Base-by-base conservation (phyloP, 2,329 filamentous ascomycete species). In the Pseudocercospora crystallina region DNA sequence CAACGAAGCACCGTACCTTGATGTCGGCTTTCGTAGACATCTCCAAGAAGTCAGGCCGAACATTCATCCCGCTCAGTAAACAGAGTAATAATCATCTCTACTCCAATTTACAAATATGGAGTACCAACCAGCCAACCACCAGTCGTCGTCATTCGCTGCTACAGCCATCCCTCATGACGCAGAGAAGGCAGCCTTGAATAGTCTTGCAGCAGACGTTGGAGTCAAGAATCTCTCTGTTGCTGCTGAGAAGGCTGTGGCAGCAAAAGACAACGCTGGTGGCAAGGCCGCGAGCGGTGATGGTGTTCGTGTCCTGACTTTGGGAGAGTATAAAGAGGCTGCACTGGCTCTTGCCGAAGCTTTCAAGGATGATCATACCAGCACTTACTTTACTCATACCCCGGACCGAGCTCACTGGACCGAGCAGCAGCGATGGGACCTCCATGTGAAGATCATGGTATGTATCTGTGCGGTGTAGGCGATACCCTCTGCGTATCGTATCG, bases 311-410 rank as follows among this genome's bases (percentile, higher is more conserved):
- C 74, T 91, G 58, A 74, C 75, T 56, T 79, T 85, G 64, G 73
- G 78, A 50, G 87, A 91, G 72, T 86, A 83, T 74, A 83, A 84
- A 66, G 80, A 83, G 66, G 88, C 87, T 30, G 87, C 84, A 20
- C 74, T 80, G 32, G 84, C 85, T 63, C 80, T 95, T 60, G 85
- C 89, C 40, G 83, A 89, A 67, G 85, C 89, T 57, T 94, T 95
- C 73, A 84, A 81, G 51, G 76, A 83, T 54, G 89, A 94, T 69
- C 81, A 87, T 51, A 80, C 90, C 56, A 83, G 84, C 55, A 78
- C 81, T 68, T 94, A 92, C 72, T 83, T 90, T 63, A 76, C 91
- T 62, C 82, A 88, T 64, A 82, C 84, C 39, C 82, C 85, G 53
- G 86, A 89, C 67, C 80, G 82, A 71, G 76, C 76, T 55, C 69